phyloP scores from a whole-genome alignment of 2,329 filamentous ascomycete species.

The Pseudonectria buxi region DNA sequence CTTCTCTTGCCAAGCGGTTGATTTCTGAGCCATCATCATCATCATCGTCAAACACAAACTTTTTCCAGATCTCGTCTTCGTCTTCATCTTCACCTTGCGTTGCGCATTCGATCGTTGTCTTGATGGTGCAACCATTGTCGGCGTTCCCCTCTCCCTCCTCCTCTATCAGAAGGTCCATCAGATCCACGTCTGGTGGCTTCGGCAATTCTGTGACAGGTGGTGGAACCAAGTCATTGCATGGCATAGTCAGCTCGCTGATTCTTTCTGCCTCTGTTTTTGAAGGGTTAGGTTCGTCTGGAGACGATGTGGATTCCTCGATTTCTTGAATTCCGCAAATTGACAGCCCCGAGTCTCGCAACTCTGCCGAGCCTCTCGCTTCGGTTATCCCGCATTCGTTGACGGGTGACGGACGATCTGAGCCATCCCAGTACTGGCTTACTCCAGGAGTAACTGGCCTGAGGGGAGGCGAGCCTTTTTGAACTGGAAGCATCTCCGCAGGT shows the following conservation, averaged over 20 bases:
- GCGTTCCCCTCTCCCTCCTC: constrained; percentile 3
- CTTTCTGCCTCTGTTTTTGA: not conserved
- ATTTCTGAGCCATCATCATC: constrained; percentile 15
- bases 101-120: not conserved
- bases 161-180: constrained; percentile 15
- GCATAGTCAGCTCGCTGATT: not conserved
- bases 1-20: constrained; percentile 11
- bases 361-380: not conserved
- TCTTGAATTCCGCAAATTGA: not conserved
- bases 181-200: constrained; percentile 6
- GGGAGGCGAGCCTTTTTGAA: not conserved
- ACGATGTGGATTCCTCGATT: not conserved
- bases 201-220: constrained; percentile 1
- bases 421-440: constrained; percentile 9
- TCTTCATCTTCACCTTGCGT: constrained; percentile 1
- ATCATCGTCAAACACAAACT: constrained; percentile 21
- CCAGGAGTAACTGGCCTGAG: constrained; percentile 9
- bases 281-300: too few relatives aligned
- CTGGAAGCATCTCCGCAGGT: not conserved
- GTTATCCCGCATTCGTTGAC: not conserved
- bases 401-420: constrained; percentile 5
- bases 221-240: constrained; percentile 3
- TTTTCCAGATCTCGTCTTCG: constrained; percentile 24
- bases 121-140: not conserved
- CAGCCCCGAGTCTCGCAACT: not conserved